These are phyloP conservation scores for Cladophialophora yegresii DNA, from an alignment of 2,329 filamentous ascomycete species.

Conservation along the genomic window DNA sequence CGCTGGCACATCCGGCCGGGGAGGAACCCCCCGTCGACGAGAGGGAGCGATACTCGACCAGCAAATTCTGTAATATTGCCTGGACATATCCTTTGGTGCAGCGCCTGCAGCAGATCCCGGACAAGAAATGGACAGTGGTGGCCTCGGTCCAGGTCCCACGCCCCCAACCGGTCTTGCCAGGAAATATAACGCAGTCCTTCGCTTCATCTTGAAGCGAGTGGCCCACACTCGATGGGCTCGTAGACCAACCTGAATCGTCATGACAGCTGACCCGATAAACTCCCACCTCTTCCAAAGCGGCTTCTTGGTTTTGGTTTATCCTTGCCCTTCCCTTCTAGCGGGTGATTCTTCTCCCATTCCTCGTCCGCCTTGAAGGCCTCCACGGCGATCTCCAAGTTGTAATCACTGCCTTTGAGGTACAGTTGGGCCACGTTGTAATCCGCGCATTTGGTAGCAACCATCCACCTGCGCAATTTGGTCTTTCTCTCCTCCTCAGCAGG, in stretches of 20 bases:
- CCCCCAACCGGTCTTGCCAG: constrained; percentile 50
- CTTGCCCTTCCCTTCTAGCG: constrained; percentile 52
- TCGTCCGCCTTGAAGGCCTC: constrained; percentile 70
- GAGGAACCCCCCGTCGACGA: constrained; percentile 40
- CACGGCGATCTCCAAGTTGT: constrained; percentile 66
- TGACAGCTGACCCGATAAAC: constrained; percentile 30
- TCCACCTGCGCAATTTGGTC: constrained; percentile 70
- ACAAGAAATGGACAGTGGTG: constrained; percentile 45
- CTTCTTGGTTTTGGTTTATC: constrained; percentile 3
- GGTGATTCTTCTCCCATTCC: constrained; percentile 71
- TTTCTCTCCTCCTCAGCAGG: constrained; percentile 72
- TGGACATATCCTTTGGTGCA: constrained; percentile 52
- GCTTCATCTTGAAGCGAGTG: constrained; percentile 45
- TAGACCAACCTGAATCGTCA: constrained; percentile 11
- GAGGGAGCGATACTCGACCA: constrained; percentile 48
- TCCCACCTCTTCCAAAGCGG: constrained; percentile 20
- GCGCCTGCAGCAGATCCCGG: constrained; percentile 39
- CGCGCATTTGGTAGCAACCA: constrained; percentile 70
- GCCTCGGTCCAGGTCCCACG: constrained; percentile 55
- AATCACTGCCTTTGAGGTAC: constrained; percentile 67
- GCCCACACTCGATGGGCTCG: background rate
- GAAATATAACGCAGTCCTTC: constrained; percentile 37
- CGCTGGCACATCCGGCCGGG: constrained; percentile 48
- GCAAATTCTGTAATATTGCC: constrained; percentile 53
- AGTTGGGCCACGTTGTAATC: constrained; percentile 68